Base-by-base conservation (phyloP, 2,329 filamentous ascomycete genomes). In the Ophiostoma ulmi region DNA sequence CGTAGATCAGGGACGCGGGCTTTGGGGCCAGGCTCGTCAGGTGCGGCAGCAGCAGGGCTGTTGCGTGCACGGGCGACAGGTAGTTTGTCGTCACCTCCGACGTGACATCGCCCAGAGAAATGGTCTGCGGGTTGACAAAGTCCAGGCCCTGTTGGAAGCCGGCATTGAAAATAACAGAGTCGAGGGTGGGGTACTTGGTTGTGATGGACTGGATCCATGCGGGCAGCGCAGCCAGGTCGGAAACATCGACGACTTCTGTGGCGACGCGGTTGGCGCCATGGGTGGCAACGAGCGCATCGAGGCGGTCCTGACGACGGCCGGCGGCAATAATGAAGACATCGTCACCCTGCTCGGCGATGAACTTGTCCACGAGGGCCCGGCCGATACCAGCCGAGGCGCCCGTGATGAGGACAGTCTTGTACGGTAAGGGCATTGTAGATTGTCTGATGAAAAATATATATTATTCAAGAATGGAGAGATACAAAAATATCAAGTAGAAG, bases 111-210 rank as follows among this genome's bases (percentile, higher is more conserved):
- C 76, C 74, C 0, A 86, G 77, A 72, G 74, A 70, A 52, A 81
- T 76, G 20, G 72, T 67, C 3, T 68, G 52, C 3, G 85, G 83
- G 22, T 80, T 76, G 6, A 80, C 77, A 75, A 87, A 83, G 76
- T 85, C 78, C 61, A 85, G 77, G 0, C 75, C 75, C 38, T 79
- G 78, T 75, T 89, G 86, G 41, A 86, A 80, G 10, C 86, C 86
- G 0, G 86, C 83, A 75, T 88, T 88, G 68, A 89, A 78, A 70
- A 89, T 77, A 36, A 90, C 75, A 73, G 82, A 83, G 77, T 88
- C 86, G 38, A 89, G 81, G 38, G 82, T 78, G 0, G 86, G 84
- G 75, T 85, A 80, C 0, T 71, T 71, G 5, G 74, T 67, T 5
- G 76, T 78, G 69, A 82, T 79, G 80, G 76, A 75, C 20, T 78